These are phyloP conservation scores for Lactarius psammicola DNA, from an alignment of 768 basidiomycete genomes.

Conservation along the genomic window DNA sequence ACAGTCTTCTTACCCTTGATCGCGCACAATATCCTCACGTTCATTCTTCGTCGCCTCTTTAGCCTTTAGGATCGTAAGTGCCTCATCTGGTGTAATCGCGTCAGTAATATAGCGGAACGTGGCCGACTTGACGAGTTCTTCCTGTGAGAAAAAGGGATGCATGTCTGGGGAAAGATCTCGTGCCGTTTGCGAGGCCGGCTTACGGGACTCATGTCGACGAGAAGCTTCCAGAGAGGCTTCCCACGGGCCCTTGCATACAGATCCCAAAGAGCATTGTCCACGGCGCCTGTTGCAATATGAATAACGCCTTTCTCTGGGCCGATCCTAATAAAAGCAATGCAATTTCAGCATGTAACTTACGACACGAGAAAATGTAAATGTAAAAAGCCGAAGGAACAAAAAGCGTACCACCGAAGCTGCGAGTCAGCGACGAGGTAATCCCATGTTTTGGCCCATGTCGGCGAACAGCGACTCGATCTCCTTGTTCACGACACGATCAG, in stretches of 20 bases:
- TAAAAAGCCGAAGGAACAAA: no score
- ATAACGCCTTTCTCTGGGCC: constrained; percentile 97
- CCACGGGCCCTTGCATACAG: constrained; percentile 76
- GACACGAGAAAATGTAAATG: no score
- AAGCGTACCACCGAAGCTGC: constrained; percentile 80
- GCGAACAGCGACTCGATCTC: constrained; percentile 78
- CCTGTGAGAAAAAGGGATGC: constrained; percentile 42
- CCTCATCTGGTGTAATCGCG: constrained; percentile 88
- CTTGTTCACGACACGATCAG: constrained; percentile 78
- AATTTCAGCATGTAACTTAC: not conserved
- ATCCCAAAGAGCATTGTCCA: constrained; percentile 94
- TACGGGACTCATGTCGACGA: constrained; percentile 86
- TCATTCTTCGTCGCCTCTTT: constrained; percentile 75
- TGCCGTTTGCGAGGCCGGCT: constrained; percentile 17
- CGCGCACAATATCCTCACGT: constrained; percentile 70
- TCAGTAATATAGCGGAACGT: constrained; percentile 93
- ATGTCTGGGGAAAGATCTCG: not conserved
- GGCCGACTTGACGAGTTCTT: constrained; percentile 72
- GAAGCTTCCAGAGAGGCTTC: constrained; percentile 93
- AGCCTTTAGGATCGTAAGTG: constrained; percentile 74
- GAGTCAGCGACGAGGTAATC: constrained; percentile 84
- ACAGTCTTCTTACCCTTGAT: constrained; percentile 59
- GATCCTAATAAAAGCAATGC: constrained; percentile 49
- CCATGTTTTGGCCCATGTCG: constrained; percentile 92
- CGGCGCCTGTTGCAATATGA: constrained; percentile 83